Conservation (phyloP, 2,329 filamentous ascomycete species). For the Trichophyton schoenleinii region DNA sequence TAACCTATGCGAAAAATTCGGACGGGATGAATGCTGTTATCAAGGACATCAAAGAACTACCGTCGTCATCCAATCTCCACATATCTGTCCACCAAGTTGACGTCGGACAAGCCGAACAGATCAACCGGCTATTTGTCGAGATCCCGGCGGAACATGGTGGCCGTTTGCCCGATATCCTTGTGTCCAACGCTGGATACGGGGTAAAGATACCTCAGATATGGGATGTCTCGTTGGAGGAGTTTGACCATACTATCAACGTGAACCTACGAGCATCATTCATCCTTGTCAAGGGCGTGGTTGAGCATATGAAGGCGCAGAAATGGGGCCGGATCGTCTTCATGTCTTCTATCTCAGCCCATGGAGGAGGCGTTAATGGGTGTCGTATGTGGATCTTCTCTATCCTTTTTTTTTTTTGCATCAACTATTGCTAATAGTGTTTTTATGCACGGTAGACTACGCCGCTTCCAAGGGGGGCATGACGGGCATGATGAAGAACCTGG, state of each 20-base stretch:
- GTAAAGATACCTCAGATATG: conserved; percentile 45
- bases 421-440: background rate
- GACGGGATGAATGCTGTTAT: conserved; percentile 36
- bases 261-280: conserved; percentile 53
- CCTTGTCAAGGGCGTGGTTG: conserved; percentile 47
- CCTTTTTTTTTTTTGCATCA: background rate
- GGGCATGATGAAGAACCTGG: conserved; percentile 54
- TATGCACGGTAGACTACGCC: conserved; percentile 32
- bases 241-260: conserved; percentile 49
- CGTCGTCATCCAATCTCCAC: conserved; percentile 12
- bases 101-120: conserved; percentile 42
- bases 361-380: conserved; percentile 52
- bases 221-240: conserved; percentile 52
- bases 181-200: conserved; percentile 56
- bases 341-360: conserved; percentile 50
- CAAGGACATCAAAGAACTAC: conserved; percentile 24
- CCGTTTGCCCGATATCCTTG: conserved; percentile 48
- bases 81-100: conserved; percentile 49
- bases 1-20: conserved; percentile 46
- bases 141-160: conserved; percentile 40
- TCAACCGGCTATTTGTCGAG: conserved; percentile 43
- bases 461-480: conserved; percentile 51
- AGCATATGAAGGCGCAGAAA: conserved; percentile 45
- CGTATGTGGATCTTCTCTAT: conserved; percentile 21
- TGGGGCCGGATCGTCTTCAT: conserved; percentile 56